Evolutionary conservation across 495 filamentous ascomycete species (phyloP).

Genomic region (Aspergillus conjunctus): DNA sequence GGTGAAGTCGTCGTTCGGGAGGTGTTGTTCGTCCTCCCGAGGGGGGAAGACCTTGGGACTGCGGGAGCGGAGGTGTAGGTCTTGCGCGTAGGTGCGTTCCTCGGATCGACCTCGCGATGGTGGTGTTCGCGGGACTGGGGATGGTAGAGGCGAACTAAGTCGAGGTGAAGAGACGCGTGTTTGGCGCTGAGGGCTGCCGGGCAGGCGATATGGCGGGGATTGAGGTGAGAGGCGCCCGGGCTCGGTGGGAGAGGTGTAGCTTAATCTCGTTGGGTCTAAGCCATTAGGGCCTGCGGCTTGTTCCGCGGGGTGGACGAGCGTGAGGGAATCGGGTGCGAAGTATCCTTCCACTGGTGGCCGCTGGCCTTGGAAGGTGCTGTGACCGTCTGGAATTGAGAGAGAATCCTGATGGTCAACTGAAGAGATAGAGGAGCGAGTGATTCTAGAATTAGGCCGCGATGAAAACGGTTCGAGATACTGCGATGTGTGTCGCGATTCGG

Average conservation of each 20-base stretch:
- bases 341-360: constrained; percentile 32
- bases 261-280: constrained; percentile 11
- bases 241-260: constrained; percentile 12
- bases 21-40: constrained; percentile 19
- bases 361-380: constrained; percentile 12
- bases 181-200: constrained; percentile 9
- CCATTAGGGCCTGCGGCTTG: constrained; percentile 1
- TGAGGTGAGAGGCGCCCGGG: constrained; percentile 16
- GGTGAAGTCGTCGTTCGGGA: constrained; percentile 26
- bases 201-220: constrained; percentile 12
- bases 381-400: constrained; percentile 14
- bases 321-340: constrained; percentile 33
- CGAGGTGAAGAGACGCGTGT: constrained; percentile 7
- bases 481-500: not conserved
- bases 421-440: constrained; percentile 16
- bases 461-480: constrained; percentile 15
- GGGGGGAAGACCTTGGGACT: constrained; percentile 30
- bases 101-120: constrained; percentile 24
- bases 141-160: constrained; percentile 15
- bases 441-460: constrained; percentile 13
- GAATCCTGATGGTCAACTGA: constrained; percentile 16
- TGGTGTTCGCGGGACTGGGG: constrained; percentile 17
- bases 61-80: constrained; percentile 33
- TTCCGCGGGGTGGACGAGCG: not conserved
- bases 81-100: constrained; percentile 27